phyloP scores from a whole-genome alignment of 129 eudicot species.

The Centrapalus pauciflorus region DNA sequence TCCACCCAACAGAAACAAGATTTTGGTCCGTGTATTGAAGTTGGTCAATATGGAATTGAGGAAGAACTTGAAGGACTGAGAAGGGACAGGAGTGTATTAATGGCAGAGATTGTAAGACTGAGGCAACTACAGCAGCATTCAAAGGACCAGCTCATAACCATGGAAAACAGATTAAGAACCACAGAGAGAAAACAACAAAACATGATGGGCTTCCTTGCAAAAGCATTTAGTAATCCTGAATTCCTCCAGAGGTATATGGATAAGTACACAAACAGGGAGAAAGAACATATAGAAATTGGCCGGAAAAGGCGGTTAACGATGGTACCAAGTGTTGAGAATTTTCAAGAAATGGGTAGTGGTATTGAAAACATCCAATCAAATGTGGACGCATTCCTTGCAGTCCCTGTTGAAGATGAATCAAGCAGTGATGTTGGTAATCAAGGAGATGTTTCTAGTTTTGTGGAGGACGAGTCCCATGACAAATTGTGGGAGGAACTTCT shows the following conservation, averaged over 20 bases:
- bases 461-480: constrained; percentile 31
- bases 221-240: constrained; percentile 51
- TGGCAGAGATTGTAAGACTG: constrained; percentile 59
- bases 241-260: constrained; percentile 58
- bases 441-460: constrained; percentile 15
- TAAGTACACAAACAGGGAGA: constrained; percentile 28
- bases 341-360: constrained; percentile 30
- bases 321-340: constrained; percentile 48
- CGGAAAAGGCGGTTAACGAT: constrained; percentile 68
- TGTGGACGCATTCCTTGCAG: constrained; percentile 45
- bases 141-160: constrained; percentile 36
- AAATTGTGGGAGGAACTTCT: constrained; percentile 57
- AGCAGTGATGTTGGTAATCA: constrained; percentile 31
- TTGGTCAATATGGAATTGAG: constrained; percentile 72
- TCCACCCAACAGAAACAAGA: constrained; percentile 44
- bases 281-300: constrained; percentile 43
- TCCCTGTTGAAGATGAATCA: constrained; percentile 38
- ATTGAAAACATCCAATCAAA: constrained; percentile 10
- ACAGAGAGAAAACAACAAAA: constrained; percentile 72
- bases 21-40: constrained; percentile 46
- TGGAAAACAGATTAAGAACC: constrained; percentile 45
- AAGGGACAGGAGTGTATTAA: constrained; percentile 55
- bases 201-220: constrained; percentile 71
- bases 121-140: constrained; percentile 65
- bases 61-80: constrained; percentile 61